Percentiles rank a stretch among this genome's conserved stretches.
Evolutionary conservation across 164 flowering plant species (phyloP).

Genomic region (Litsea cubeba): DNA sequence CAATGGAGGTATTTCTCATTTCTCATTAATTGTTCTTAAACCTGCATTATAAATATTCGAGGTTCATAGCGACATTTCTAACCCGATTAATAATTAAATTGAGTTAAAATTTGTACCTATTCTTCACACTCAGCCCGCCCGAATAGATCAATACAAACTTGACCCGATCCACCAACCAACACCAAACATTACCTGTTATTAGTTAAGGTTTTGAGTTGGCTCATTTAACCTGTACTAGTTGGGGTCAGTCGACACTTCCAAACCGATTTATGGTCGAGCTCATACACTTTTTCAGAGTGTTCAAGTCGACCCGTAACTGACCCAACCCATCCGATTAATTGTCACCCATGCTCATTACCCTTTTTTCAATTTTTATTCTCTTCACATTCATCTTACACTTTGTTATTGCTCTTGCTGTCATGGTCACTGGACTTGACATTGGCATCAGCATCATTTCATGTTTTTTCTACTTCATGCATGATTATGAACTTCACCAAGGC

Average conservation of each 20-base stretch:
- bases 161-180: neutral
- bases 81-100: neutral
- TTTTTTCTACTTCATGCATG: neutral
- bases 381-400: neutral
- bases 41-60: neutral
- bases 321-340: neutral
- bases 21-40: neutral
- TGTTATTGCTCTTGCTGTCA: neutral
- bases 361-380: no score
- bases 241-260: no score
- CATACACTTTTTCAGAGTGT: no score
- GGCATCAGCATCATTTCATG: neutral
- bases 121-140: neutral
- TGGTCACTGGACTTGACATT: neutral
- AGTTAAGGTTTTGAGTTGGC: no score
- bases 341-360: neutral
- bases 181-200: no score
- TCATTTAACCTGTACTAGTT: no score
- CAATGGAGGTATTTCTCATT: slow-evolving; percentile 57
- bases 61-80: neutral
- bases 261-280: no score
- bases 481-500: neutral
- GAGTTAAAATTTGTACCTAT: no score
- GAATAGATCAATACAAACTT: neutral
- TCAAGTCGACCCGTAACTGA: neutral